A percentile compares a stretch with the other conserved stretches of the same genome.
These are phyloP conservation scores for Trichoderma atrobrunneum DNA, from an alignment of 2,329 filamentous ascomycete species.

Conservation along the genomic window DNA sequence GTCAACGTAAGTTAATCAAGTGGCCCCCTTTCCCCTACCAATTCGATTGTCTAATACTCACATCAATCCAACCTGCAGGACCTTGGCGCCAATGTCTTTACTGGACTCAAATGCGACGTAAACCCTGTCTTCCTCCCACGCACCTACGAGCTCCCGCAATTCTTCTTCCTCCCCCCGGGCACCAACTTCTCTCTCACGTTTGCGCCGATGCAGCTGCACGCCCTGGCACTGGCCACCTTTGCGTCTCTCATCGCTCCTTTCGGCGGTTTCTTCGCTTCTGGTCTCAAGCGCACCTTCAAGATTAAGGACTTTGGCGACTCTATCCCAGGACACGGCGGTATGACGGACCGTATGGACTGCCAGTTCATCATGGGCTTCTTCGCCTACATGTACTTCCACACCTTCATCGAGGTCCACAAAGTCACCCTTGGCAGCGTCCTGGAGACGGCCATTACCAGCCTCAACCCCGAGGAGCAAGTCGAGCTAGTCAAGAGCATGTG, in stretches of 20 bases:
- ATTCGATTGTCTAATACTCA: neutral
- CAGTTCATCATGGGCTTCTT: slow-evolving; percentile 99
- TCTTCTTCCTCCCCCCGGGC: slow-evolving; percentile 65
- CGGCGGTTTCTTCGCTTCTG: slow-evolving; percentile 96
- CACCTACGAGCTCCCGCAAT: slow-evolving; percentile 68
- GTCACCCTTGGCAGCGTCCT: slow-evolving; percentile 82
- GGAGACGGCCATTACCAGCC: slow-evolving; percentile 85
- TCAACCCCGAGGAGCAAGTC: slow-evolving; percentile 83
- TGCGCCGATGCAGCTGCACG: slow-evolving; percentile 90
- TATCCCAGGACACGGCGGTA: slow-evolving; percentile 94
- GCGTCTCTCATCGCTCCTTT: slow-evolving; percentile 96
- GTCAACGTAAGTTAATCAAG: slow-evolving; percentile 63
- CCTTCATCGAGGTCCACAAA: slow-evolving; percentile 89
- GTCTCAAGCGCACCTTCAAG: slow-evolving; percentile 97
- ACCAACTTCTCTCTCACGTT: slow-evolving; percentile 65
- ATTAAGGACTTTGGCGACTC: slow-evolving; percentile 99
- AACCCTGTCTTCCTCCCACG: slow-evolving; percentile 88
- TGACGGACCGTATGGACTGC: slow-evolving; percentile 99
- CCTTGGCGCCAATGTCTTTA: slow-evolving; percentile 88
- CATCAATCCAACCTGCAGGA: slow-evolving; percentile 47
- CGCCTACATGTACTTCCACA: slow-evolving; percentile 97
- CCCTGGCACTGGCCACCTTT: slow-evolving; percentile 85
- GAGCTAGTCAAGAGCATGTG: slow-evolving; percentile 68
- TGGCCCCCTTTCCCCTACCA: no score
- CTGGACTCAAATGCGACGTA: slow-evolving; percentile 80